phyloP scores from a whole-genome alignment of 768 basidiomycete genomes.

The Boletellus ananiceps region DNA sequence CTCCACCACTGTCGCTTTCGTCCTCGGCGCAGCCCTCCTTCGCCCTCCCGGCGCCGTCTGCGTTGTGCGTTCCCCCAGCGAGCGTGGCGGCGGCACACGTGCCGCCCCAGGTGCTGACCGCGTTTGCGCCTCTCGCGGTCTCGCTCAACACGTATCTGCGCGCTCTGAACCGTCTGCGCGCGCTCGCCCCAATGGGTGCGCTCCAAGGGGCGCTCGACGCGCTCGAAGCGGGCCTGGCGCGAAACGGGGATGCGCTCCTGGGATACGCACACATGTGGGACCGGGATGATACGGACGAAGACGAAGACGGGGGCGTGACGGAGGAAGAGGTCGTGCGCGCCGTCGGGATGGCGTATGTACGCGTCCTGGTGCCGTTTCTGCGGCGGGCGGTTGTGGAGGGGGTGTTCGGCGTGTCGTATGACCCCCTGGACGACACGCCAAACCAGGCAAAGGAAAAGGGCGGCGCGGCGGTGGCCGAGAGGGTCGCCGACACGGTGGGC shows the following conservation, averaged over 20 bases:
- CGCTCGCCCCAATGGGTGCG: slow-evolving; percentile 70
- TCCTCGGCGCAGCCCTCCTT: too few relatives aligned
- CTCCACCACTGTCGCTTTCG: slow-evolving; percentile 20
- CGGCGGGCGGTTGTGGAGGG: slow-evolving; percentile 68
- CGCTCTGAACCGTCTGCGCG: slow-evolving; percentile 74
- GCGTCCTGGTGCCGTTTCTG: slow-evolving; percentile 66
- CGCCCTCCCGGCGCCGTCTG: slow-evolving; percentile 22
- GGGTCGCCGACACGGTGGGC: too few relatives aligned
- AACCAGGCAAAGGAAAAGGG: not conserved
- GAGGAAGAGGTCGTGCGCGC: slow-evolving; percentile 40
- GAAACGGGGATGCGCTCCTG: slow-evolving; percentile 43
- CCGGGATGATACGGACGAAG: slow-evolving; percentile 9
- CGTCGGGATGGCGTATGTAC: slow-evolving; percentile 54
- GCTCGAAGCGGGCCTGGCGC: slow-evolving; percentile 39
- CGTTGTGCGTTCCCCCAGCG: slow-evolving; percentile 18
- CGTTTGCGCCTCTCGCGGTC: slow-evolving; percentile 72
- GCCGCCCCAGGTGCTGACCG: slow-evolving; percentile 66
- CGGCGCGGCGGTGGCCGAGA: not conserved
- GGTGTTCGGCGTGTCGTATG: slow-evolving; percentile 50
- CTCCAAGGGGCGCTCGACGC: slow-evolving; percentile 37
- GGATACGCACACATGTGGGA: slow-evolving; percentile 38
- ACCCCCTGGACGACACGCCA: not conserved
- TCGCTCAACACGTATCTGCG: slow-evolving; percentile 69
- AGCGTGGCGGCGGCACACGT: slow-evolving; percentile 43
- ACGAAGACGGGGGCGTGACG: not conserved